phyloP scores from a whole-genome alignment of 176 grass and related monocot species.

The Puya raimondii region DNA sequence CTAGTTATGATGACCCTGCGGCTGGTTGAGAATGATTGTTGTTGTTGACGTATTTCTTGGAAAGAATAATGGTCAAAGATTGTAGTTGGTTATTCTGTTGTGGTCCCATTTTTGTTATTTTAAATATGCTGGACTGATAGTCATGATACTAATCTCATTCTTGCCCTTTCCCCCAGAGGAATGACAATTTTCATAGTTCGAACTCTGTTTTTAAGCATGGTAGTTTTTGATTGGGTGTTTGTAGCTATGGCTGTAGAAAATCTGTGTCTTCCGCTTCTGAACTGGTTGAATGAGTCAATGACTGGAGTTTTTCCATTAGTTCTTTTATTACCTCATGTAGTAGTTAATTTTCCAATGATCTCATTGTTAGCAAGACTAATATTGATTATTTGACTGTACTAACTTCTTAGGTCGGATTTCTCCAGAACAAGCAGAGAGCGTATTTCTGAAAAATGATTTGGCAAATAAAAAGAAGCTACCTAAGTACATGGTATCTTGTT shows the following conservation, averaged over 20 bases:
- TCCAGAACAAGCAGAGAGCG: conserved; percentile 39
- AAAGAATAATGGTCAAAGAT: too few species aligned
- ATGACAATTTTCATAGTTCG: neutral
- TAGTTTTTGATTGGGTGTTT: too few species aligned
- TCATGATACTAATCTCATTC: neutral
- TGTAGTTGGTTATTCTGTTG: neutral
- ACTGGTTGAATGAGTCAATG: too few species aligned
- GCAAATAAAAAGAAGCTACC: conserved; percentile 60
- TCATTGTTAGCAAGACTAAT: neutral
- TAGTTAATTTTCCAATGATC: neutral
- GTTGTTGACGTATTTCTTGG: neutral
- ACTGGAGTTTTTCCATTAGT: conserved; percentile 9
- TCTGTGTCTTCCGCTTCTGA: too few species aligned
- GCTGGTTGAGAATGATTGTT: conserved; percentile 4
- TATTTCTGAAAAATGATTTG: conserved; percentile 55
- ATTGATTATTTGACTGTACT: conserved; percentile 1
- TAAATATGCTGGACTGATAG: neutral
- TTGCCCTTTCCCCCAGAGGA: neutral
- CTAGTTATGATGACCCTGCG: neutral
- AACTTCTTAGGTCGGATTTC: conserved; percentile 32
- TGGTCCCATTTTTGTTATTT: neutral
- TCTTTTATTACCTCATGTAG: conserved; percentile 8
- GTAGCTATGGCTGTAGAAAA: too few species aligned
- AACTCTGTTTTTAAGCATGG: neutral
- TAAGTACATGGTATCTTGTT: conserved; percentile 56